Evolutionary conservation across 225 moss, liverwort and hornwort genomes (phyloP), one percentile per base, ranked within the genome.

Genomic region (Lunularia cruciata): DNA sequence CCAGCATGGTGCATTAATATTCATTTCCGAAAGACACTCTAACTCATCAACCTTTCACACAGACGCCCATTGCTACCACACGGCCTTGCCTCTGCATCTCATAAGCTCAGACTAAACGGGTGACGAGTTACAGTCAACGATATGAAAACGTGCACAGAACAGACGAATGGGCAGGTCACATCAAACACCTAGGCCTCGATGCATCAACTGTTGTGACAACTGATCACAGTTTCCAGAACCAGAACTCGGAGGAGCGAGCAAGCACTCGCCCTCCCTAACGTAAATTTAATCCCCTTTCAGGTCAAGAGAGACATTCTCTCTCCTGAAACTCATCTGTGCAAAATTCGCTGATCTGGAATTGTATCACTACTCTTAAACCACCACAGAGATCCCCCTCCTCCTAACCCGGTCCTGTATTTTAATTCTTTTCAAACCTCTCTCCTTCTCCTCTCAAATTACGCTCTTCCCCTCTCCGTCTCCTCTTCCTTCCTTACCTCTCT

Each of bases 31-130:
- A 33, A 9, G 39, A 56, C n/a, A n/a, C 16, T 43, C 40, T 47
- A 3, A 2, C 26, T 63, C 26, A 47, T 59, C 19, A 59, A 27
- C 38, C 46, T 36, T 63, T 31, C 47, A 70, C 65, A 70, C 65
- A 8, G 20, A 47, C 43, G 60, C 46, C 79, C 60, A 66, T 30
- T 60, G 67, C 46, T 59, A 54, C 22, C 42, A 62, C 57, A 47
- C 22, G 38, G 14, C 61, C 72, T 62, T 45, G 55, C 67, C 67
- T 71, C 71, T 75, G 71, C 51, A 52, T 49, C 74, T 60, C 75
- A 76, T n/a, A 20, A 59, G 42, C 39, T 58, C 35, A 46, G 37
- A 47, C 67, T 31, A 19, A 25, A 40, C 23, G 19, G 26, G 25
- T 12, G 34, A 33, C 52, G 64, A 36, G 40, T 51, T n/a, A n/a